Evolutionary conservation across 2,329 filamentous ascomycete species (phyloP), one percentile per base, ranked within the genome.

Genomic region (Chaetomium sp.): DNA sequence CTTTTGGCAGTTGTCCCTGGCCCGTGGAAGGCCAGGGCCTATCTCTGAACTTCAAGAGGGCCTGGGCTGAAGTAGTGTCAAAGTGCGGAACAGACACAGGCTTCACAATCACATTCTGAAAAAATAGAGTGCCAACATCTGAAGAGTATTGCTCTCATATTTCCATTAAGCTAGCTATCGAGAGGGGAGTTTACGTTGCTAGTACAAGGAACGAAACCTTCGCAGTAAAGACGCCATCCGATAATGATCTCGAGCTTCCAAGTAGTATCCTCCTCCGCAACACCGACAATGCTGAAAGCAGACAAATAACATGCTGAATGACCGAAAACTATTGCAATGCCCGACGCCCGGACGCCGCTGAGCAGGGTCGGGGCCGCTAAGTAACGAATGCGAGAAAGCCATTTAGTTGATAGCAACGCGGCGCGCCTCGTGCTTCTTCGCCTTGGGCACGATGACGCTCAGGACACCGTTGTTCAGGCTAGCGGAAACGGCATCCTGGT

Each of bases 401-500:
- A 13, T 9, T 79, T 81, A 86, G 74, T 79, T 75, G 57, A 64
- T 64, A 12, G 62, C 38, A 9, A 64, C 35, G 50, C 56, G 62
- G 25, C 62, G 81, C 38, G 77, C 72, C 75, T 85, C 81, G 67
- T 80, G 79, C 81, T 84, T 86, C 78, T 83, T 85, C 27, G 84
- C 83, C 82, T 90, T 91, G 58, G 89, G 89, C 21, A 91, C 83
- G 29, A 80, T 73, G 65, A 92, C 81, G 70, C 75, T 85, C 69
- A 92, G 79, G 68, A 91, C 81, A 31, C 89, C 89, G 66, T 91
- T 84, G 76, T 85, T 83, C 70, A 91, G 83, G 61, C 74, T 81
- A 57, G 89, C 89, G 53, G 76, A 80, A 62, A 92, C 88, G 3
- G 72, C 77, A 19, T 87, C 85, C 71, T 85, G 83, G 72, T 90